Base-by-base conservation (phyloP, 2,329 filamentous ascomycete genomes). In the Aspergillus niger region DNA sequence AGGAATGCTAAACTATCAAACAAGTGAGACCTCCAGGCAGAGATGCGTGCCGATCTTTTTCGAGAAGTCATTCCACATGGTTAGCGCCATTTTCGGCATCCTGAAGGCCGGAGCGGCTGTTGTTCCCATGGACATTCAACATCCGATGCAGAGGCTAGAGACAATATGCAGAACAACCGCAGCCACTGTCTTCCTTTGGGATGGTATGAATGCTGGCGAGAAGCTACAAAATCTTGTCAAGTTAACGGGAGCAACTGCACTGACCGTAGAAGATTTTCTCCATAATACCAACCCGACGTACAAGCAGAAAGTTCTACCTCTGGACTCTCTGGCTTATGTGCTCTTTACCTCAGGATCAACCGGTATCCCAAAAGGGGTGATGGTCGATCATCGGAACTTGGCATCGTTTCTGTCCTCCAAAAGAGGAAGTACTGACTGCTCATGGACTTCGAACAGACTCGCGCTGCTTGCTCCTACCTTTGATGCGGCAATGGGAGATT, bases 321-420 rank as follows among this genome's bases (percentile, higher is more conserved):
- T 32, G n/a, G 20, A 32, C 30, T 38, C 41, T 2, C 30, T 59
- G 17, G 57, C 57, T 24, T 59, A 59, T 44, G 32, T 59, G 7
- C 20, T 59, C 6, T 59, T 59, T 32, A 59, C 57, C 10, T 59
- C 57, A 5, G 57, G 57, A 3, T 52, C 57, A 5, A 59, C 57
- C 17, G 57, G 57, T 6, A 47, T 24, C 2, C 57, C 57, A 6
- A 59, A 59, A 38, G 57, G 57, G 10, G 57, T 59, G 13, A 59
- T 59, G 57, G 52, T 59, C 13, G 43, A 59, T 15, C 57, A 59
- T 30, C 51, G 51, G 7, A 59, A 41, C 32, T 30, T 59, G 43
- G 36, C 36, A 8, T 59, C 57, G 7, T 59, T 59, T 24, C 39
- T 41, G 43, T 17, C 15, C 6, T 39, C 52, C 24, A n/a, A 51